Evolutionary conservation across 179 eudicot species (phyloP).

Genomic region (Amaranthus tricolor): DNA sequence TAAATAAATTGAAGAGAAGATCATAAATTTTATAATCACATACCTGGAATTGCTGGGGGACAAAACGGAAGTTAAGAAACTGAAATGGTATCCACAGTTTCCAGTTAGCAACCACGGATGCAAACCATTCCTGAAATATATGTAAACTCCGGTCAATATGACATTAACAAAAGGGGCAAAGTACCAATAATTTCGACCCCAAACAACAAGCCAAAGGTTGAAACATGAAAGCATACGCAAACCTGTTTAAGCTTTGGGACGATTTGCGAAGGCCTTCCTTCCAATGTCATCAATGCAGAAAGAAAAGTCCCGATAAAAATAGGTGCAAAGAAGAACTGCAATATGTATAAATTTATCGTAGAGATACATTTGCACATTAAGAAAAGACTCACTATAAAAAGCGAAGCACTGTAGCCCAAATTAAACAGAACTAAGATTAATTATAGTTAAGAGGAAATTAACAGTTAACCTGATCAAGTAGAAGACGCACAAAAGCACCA

Average conservation of each 20-base stretch:
- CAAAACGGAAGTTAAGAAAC: conserved; percentile 84
- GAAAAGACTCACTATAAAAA: conserved; percentile 6
- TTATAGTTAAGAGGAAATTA: background rate
- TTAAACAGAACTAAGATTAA: background rate
- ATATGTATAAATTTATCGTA: conserved; percentile 4
- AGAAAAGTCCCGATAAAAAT: conserved; percentile 65
- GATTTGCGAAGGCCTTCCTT: conserved; percentile 70
- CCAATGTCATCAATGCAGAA: conserved; percentile 63
- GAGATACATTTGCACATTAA: conserved; percentile 1
- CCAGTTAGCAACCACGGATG: conserved; percentile 87
- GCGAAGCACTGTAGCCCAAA: background rate
- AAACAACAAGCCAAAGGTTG: background rate
- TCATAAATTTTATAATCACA: conserved; percentile 7
- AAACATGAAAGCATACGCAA: background rate
- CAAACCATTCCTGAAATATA: conserved; percentile 76
- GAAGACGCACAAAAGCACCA: conserved; percentile 77
- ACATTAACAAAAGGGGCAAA: background rate
- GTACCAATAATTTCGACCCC: background rate
- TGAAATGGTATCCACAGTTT: conserved; percentile 96
- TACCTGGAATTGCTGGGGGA: conserved; percentile 93
- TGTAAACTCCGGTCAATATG: background rate
- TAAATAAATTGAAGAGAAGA: background rate
- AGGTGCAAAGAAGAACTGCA: conserved; percentile 90
- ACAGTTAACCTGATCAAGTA: conserved; percentile 76
- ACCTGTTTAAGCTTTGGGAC: conserved; percentile 84